These are phyloP conservation scores for Candida wancherniae DNA, from an alignment of 805 yeast genomes.

Conservation along the genomic window DNA sequence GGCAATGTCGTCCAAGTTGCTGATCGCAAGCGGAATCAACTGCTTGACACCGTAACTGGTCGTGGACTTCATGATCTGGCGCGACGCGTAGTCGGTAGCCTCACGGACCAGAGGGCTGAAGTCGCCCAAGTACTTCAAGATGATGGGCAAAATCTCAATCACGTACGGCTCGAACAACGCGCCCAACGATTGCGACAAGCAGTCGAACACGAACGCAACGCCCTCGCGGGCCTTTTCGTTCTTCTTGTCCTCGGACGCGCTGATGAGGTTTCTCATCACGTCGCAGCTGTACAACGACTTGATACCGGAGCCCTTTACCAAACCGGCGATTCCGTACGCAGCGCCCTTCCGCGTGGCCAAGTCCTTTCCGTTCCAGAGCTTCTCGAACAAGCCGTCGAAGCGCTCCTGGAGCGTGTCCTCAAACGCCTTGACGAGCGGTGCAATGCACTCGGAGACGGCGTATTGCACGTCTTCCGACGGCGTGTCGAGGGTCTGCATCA, in stretches of 20 bases:
- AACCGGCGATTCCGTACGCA: constrained; percentile 93
- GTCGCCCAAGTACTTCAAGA: constrained; percentile 83
- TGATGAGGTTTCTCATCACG: constrained; percentile 66
- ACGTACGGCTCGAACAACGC: constrained; percentile 90
- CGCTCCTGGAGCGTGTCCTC: constrained; percentile 47
- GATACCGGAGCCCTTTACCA: constrained; percentile 87
- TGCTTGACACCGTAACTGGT: constrained; percentile 89
- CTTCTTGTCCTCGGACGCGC: constrained; percentile 85
- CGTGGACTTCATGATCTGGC: constrained; percentile 82
- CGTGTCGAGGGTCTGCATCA: constrained; percentile 71
- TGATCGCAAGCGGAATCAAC: constrained; percentile 85
- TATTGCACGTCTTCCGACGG: constrained; percentile 88
- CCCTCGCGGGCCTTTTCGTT: constrained; percentile 75
- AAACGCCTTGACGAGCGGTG: constrained; percentile 69
- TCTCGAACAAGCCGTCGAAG: constrained; percentile 54
- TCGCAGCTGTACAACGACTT: constrained; percentile 70
- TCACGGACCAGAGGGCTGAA: constrained; percentile 77
- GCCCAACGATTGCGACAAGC: constrained; percentile 73
- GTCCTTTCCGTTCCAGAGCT: constrained; percentile 48
- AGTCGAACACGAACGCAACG: constrained; percentile 81
- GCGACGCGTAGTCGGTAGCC: constrained; percentile 84
- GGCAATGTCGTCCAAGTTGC: constrained; percentile 78
- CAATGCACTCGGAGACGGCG: constrained; percentile 81
- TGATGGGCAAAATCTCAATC: constrained; percentile 76
- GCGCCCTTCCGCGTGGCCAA: constrained; percentile 77